phyloP scores from a whole-genome alignment of 202 grass and related monocot genomes.

The Zizania palustris region DNA sequence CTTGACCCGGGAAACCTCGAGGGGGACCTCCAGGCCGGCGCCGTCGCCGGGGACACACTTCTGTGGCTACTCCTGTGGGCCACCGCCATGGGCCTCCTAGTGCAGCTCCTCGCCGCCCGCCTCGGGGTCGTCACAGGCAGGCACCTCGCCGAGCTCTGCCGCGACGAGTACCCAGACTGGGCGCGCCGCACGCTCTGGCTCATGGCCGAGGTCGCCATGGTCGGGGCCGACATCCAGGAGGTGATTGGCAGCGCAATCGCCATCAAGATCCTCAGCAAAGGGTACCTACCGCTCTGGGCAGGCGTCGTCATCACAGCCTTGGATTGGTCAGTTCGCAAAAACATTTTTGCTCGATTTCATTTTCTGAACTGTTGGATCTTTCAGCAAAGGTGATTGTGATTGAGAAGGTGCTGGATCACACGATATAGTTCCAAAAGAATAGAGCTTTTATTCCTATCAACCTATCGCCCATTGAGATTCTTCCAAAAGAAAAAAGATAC shows the following conservation, averaged over 20 bases:
- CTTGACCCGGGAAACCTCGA: constrained; percentile 83
- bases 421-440: constrained; percentile 38
- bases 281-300: constrained; percentile 68
- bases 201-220: constrained; percentile 77
- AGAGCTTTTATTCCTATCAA: background rate
- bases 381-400: constrained; percentile 22
- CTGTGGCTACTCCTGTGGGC: constrained; percentile 85
- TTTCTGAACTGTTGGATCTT: background rate
- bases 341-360: background rate
- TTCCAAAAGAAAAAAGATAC: background rate
- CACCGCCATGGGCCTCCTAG: constrained; percentile 65
- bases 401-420: background rate
- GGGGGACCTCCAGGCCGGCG: constrained; percentile 76
- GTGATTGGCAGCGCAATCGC: constrained; percentile 80
- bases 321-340: constrained; percentile 50
- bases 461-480: background rate
- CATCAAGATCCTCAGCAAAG: constrained; percentile 72
- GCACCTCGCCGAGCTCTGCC: constrained; percentile 77
- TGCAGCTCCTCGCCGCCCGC: constrained; percentile 64
- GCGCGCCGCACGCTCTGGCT: constrained; percentile 63
- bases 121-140: constrained; percentile 64
- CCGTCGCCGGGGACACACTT: constrained; percentile 57
- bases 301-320: constrained; percentile 73
- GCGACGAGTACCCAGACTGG: constrained; percentile 79
- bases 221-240: constrained; percentile 81